These are phyloP conservation scores for Lathyrus sativus DNA, from an alignment of 306 rosid species.

Conservation along the genomic window DNA sequence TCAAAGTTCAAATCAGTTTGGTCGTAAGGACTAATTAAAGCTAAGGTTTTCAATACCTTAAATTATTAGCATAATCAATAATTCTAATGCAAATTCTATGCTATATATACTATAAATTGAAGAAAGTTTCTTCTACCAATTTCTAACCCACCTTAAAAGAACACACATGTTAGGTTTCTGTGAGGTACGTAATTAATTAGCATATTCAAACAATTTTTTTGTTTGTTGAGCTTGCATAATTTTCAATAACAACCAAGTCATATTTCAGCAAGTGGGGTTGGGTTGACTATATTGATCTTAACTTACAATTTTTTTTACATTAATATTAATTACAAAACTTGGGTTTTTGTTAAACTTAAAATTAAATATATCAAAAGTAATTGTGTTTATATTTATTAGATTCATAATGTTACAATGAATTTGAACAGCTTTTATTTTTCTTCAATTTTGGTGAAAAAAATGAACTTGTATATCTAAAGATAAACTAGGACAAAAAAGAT, in stretches of 20 bases:
- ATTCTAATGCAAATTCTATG: conserved; percentile 12
- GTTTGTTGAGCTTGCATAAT: neutral
- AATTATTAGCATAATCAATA: conserved; percentile 9
- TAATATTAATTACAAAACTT: neutral
- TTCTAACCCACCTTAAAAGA: conserved; percentile 15
- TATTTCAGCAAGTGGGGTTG: neutral
- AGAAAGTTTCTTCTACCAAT: conserved; percentile 5
- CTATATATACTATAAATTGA: neutral
- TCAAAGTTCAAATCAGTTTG: neutral
- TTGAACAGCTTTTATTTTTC: neutral
- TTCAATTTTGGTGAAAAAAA: neutral
- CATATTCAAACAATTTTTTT: neutral
- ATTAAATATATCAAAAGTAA: neutral
- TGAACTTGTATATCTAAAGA: too few relatives aligned
- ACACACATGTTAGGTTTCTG: neutral
- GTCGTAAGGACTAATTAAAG: conserved; percentile 1
- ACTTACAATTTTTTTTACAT: neutral
- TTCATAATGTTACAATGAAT: too few relatives aligned
- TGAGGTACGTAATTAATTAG: neutral
- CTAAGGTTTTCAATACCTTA: conserved; percentile 23
- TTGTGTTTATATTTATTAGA: neutral
- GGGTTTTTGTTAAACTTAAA: neutral
- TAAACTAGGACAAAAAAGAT: too few relatives aligned
- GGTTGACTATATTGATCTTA: neutral
- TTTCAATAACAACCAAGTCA: neutral